Conservation (phyloP, 768 basidiomycete species). For the Mycena maculata region DNA sequence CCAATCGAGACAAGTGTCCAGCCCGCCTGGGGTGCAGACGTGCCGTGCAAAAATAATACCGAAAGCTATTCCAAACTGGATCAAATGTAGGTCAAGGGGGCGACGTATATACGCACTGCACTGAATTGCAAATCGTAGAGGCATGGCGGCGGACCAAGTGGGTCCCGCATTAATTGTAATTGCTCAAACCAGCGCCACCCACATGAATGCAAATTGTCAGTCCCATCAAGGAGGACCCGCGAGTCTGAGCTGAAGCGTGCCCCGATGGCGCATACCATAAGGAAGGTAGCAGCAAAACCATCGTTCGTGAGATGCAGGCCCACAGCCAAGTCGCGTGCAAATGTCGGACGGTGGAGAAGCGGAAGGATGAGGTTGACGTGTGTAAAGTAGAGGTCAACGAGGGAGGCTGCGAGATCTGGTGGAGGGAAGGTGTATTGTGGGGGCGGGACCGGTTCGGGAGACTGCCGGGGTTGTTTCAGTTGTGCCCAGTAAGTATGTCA, state of each 20-base stretch:
- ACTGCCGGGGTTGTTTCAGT: conserved; percentile 24
- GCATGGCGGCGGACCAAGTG: conserved; percentile 66
- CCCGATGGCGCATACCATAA: conserved; percentile 70
- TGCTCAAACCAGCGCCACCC: conserved; percentile 79
- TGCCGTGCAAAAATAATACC: conserved; percentile 59
- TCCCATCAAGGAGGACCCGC: conserved; percentile 62
- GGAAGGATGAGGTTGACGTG: conserved; percentile 67
- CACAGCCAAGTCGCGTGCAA: conserved; percentile 62
- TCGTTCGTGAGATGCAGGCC: conserved; percentile 63
- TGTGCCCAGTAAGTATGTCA: conserved; percentile 10
- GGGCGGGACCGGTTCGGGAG: conserved; percentile 22
- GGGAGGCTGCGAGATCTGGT: conserved; percentile 59
- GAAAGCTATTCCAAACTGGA: conserved; percentile 51
- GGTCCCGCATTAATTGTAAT: conserved; percentile 70
- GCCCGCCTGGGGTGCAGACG: conserved; percentile 61
- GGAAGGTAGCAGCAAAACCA: conserved; percentile 59
- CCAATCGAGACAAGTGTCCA: conserved; percentile 78
- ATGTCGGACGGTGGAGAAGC: conserved; percentile 79
- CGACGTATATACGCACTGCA: conserved; percentile 60
- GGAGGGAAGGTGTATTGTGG: conserved; percentile 61
- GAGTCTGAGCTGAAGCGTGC: conserved; percentile 70
- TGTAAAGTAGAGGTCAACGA: conserved; percentile 77
- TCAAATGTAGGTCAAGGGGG: background rate
- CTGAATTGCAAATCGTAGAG: conserved; percentile 80
- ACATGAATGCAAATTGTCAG: conserved; percentile 55